Percentiles rank a stretch among this genome's conserved stretches.
Evolutionary conservation across 139 green algal genomes (phyloP).

Genomic region (Chlorella ohadii): DNA sequence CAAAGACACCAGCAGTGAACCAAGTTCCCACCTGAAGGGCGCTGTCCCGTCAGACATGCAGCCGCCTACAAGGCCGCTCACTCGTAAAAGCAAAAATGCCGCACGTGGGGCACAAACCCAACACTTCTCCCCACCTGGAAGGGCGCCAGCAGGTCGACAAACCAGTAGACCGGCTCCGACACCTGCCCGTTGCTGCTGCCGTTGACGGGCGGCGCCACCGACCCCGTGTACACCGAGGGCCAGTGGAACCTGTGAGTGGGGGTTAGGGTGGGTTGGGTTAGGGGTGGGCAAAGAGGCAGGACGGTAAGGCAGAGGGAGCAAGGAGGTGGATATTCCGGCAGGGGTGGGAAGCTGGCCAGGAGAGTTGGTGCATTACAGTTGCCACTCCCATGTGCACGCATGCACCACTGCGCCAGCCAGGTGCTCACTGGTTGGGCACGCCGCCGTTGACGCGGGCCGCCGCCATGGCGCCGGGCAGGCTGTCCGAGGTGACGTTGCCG

Average conservation of each 20-base stretch:
- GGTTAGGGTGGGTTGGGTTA: neutral
- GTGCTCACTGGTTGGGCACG: conserved; percentile 18
- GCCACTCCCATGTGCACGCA: too few relatives aligned
- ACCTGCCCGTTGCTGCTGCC: neutral
- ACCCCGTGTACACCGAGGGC: conserved; percentile 1
- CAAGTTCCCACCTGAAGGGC: too few relatives aligned
- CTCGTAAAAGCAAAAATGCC: too few relatives aligned
- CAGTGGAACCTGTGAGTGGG: conserved; percentile 15
- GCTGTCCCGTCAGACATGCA: too few relatives aligned
- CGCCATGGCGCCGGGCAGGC: conserved; percentile 35
- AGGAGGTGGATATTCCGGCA: too few relatives aligned
- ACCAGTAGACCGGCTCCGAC: conserved; percentile 46
- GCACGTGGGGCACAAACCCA: too few relatives aligned
- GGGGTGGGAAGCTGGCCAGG: too few relatives aligned
- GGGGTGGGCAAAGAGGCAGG: neutral
- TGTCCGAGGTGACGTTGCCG: neutral
- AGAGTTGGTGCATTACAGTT: too few relatives aligned
- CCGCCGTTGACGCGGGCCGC: conserved; percentile 12
- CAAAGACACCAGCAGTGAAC: too few relatives aligned
- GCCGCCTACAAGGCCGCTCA: too few relatives aligned
- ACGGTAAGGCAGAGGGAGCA: neutral
- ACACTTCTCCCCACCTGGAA: conserved; percentile 21
- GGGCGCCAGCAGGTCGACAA: conserved; percentile 30
- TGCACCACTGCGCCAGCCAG: too few relatives aligned
- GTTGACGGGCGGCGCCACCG: neutral